Percentiles rank a stretch among this genome's conserved stretches.
These are phyloP conservation scores for Kwoniella pini DNA, from an alignment of 768 basidiomycete genomes.

Conservation along the genomic window DNA sequence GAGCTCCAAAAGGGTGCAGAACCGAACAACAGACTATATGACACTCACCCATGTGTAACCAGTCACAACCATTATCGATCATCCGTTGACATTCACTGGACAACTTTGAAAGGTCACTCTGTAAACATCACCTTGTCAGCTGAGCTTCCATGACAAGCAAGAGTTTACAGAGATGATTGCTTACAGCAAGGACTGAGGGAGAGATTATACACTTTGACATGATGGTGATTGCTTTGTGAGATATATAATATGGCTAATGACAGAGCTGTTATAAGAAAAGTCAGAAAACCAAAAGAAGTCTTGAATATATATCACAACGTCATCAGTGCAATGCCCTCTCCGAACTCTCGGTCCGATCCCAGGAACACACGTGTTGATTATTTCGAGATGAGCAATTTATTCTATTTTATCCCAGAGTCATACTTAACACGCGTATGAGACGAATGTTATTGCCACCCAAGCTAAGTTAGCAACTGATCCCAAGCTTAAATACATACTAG, in stretches of 20 bases:
- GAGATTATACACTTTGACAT: constrained; percentile 93
- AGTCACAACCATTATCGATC: constrained; percentile 90
- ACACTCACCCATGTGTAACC: constrained; percentile 90
- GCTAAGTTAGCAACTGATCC: no score
- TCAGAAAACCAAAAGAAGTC: no score
- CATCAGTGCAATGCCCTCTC: background rate
- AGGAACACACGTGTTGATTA: background rate
- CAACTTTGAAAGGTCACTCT: constrained; percentile 91
- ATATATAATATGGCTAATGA: no score
- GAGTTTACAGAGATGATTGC: background rate
- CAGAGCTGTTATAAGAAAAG: no score
- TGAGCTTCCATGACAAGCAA: background rate
- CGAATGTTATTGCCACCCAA: constrained; percentile 7
- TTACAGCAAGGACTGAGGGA: constrained; percentile 84
- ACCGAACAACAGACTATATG: no score
- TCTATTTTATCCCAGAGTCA: constrained; percentile 6
- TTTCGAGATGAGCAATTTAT: background rate
- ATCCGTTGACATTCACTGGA: constrained; percentile 94
- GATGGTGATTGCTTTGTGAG: background rate
- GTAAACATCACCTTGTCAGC: background rate
- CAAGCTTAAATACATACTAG: no score
- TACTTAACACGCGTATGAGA: background rate
- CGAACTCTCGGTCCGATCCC: background rate
- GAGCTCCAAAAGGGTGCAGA: background rate
- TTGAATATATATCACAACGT: no score